Percentiles rank a stretch among this genome's conserved stretches.
Evolutionary conservation across 2,329 filamentous ascomycete genomes (phyloP).

Genomic region (Fusarium kyushuense): DNA sequence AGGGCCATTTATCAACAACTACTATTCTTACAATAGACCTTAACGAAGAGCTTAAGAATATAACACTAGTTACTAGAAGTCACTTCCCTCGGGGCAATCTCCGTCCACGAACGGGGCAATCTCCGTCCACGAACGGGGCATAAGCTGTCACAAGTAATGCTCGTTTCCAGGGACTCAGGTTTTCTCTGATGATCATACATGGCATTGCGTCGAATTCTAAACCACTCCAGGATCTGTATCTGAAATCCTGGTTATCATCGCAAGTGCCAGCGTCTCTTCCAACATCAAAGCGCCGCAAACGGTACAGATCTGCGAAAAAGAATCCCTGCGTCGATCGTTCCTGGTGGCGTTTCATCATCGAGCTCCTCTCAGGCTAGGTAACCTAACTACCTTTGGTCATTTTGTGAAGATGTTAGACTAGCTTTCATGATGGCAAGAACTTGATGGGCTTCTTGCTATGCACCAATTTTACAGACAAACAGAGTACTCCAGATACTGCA

Average conservation of each 20-base stretch:
- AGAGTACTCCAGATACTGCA: background rate
- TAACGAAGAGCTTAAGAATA: background rate
- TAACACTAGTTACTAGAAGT: slow-evolving; percentile 21
- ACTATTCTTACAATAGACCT: slow-evolving; percentile 7
- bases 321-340: slow-evolving; percentile 48
- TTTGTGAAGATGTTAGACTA: slow-evolving; percentile 25
- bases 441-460: background rate
- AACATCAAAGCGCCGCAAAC: slow-evolving; percentile 39
- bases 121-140: slow-evolving; percentile 35
- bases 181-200: background rate
- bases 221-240: slow-evolving; percentile 8
- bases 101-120: slow-evolving; percentile 32
- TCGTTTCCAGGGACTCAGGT: slow-evolving; percentile 5
- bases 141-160: background rate
- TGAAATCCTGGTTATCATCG: slow-evolving; percentile 20
- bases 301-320: slow-evolving; percentile 44
- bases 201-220: slow-evolving; percentile 20
- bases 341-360: slow-evolving; percentile 43
- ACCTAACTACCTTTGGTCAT: slow-evolving; percentile 24
- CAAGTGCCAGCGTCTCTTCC: slow-evolving; percentile 29
- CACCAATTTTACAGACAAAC: background rate
- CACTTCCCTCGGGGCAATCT: slow-evolving; percentile 21
- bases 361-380: slow-evolving; percentile 24
- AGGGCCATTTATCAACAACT: background rate
- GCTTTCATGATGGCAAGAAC: slow-evolving; percentile 23